A percentile compares a stretch with the other conserved stretches of the same genome.
Evolutionary conservation across 257 asterid genomes (phyloP).

Genomic region (Ballota nigra): DNA sequence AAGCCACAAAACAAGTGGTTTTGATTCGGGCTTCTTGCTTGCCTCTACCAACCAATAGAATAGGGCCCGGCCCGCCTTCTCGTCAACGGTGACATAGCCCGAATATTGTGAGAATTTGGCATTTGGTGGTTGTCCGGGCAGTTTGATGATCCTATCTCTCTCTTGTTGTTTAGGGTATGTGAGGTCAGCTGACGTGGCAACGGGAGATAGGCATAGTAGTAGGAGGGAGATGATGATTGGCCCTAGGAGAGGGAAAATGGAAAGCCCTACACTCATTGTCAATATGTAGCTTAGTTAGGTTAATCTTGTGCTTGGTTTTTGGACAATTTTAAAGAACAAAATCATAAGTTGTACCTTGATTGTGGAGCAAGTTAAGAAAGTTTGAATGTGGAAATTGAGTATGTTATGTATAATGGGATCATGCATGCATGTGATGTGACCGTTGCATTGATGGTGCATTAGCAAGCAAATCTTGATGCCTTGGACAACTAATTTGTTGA

Average conservation of each 20-base stretch:
- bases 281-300: neutral
- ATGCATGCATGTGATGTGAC: slow-evolving; percentile 20
- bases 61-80: slow-evolving; percentile 45
- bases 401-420: neutral
- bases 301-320: slow-evolving; percentile 2
- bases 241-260: slow-evolving; percentile 17
- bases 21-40: slow-evolving; percentile 34
- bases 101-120: slow-evolving; percentile 55
- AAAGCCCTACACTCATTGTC: slow-evolving; percentile 37
- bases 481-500: no score
- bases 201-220: slow-evolving; percentile 7
- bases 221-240: neutral
- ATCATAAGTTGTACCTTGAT: neutral
- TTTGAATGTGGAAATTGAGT: slow-evolving; percentile 11
- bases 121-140: slow-evolving; percentile 55
- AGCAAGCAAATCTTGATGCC: slow-evolving; percentile 27
- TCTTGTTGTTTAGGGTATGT: slow-evolving; percentile 32
- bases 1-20: slow-evolving; percentile 69
- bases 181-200: slow-evolving; percentile 4
- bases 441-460: slow-evolving; percentile 16
- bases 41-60: slow-evolving; percentile 63
- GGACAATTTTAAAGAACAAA: slow-evolving; percentile 19
- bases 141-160: slow-evolving; percentile 40
- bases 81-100: slow-evolving; percentile 52
- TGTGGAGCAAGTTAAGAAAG: slow-evolving; percentile 22